Evolutionary conservation across 129 eudicot genomes (phyloP), one percentile per base, ranked within the genome.

Genomic region (Rutidosis leptorrhynchoides): DNA sequence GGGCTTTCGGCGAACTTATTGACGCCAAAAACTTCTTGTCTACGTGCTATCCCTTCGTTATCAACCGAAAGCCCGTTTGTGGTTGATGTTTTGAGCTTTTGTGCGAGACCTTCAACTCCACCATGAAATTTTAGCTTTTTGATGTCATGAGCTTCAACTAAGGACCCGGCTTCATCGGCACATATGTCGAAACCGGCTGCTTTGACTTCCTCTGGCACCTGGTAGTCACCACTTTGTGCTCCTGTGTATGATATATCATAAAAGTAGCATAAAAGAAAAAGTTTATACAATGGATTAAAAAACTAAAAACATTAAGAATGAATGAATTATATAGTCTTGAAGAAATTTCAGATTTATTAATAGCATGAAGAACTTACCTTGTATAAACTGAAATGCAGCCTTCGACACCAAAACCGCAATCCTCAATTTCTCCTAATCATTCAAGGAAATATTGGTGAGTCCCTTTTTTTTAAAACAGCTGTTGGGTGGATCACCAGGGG

Each of bases 371-470:
- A 81, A n/a, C 81, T 78, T 70, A 83, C 98, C 98, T 73, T 78
- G 82, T 72, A 93, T 86, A 66, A 93, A 93, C 73, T 88, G 96
- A 75, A 93, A 86, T 74, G 98, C 98, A 53, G 98, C 98, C 69
- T 86, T 88, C 43, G 98, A 93, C 32, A 93, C 98, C 59, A 93
- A 83, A 62, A 93, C 95, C 10, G 98, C 98, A 66, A 93, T 69
- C 77, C 98, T 78, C 71, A 93, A 67, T 53, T 93, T 88, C 81
- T 93, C 98, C 98, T 93, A 66, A 67, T 67, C 68, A 66, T 40
- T 43, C 26, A 57, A 65, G 33, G 46, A 17, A 73, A 20, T 27
- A 69, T 69, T 17, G 27, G 57, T 37, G 35, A 73, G 71, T 64
- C 71, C 12, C 43, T 35, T 17, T 6, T 29, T 46, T 15, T 29